These are phyloP conservation scores for Metschnikowia hibisci DNA, from an alignment of 805 yeast species.

Conservation along the genomic window DNA sequence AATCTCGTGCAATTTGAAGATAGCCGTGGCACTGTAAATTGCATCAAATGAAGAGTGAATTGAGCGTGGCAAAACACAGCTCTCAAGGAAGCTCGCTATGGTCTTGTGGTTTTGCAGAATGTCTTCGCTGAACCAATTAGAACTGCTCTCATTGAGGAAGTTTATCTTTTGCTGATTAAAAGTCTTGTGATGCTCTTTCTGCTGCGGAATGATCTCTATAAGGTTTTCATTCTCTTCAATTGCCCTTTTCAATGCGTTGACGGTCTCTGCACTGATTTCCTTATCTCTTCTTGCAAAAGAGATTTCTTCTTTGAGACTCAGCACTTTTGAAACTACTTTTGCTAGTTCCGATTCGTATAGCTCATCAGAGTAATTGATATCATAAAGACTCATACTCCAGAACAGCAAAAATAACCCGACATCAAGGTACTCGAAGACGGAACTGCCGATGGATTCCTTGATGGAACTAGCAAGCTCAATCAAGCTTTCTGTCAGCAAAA, in stretches of 20 bases:
- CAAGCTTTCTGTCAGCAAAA: conserved; percentile 27
- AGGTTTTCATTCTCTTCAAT: conserved; percentile 24
- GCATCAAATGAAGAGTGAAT: conserved; percentile 83
- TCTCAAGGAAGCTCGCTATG: conserved; percentile 44
- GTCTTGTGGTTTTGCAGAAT: conserved; percentile 10
- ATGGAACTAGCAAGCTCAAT: conserved; percentile 6
- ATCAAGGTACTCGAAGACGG: conserved; percentile 17
- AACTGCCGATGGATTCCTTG: conserved; percentile 9
- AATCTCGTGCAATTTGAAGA: conserved; percentile 46
- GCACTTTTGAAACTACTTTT: conserved; percentile 35
- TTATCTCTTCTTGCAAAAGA: conserved; percentile 25
- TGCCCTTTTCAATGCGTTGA: conserved; percentile 25
- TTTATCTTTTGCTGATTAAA: conserved; percentile 32
- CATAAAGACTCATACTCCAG: conserved; percentile 73
- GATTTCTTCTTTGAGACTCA: conserved; percentile 35
- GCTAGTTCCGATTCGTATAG: conserved; percentile 48
- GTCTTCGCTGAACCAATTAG: conserved; percentile 37
- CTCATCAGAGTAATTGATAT: conserved; percentile 51
- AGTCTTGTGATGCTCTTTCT: conserved; percentile 41
- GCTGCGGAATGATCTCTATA: conserved; percentile 30
- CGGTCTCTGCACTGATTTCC: conserved; percentile 11
- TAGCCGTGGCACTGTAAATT: conserved; percentile 57
- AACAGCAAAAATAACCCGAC: conserved; percentile 39
- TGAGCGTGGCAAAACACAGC: conserved; percentile 72
- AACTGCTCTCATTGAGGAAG: conserved; percentile 26